Evolutionary conservation across 305 asterid species (phyloP), one percentile per base, ranked within the genome.

Genomic region (Nicotiana rustica): DNA sequence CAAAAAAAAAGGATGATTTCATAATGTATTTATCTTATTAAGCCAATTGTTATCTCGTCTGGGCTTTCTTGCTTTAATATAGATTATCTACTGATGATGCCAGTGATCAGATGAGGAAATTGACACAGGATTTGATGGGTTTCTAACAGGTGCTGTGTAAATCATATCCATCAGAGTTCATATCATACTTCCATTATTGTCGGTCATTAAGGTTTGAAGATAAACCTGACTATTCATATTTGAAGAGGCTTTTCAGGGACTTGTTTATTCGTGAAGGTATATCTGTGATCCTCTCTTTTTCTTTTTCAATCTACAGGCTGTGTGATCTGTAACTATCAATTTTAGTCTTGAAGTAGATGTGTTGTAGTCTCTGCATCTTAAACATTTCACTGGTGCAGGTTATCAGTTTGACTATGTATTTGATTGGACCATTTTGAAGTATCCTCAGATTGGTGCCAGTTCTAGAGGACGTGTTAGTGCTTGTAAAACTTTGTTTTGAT

Each of bases 261-360:
- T 89, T 95, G 81, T 95, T 95, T 88, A 95, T 95, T 80, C 97
- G 99, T 60, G 99, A 94, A 94, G 98, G 99, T 95, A 88, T 57
- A 33, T 55, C 41, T 31, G 5, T 56, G 35, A 2, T n/a, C 56
- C 33, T 49, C 78, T 78, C 57, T 62, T 62, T 55, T 15, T n/a
- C 55, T 55, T 80, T 35, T 83, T 79, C 79, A 75, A 19, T 21
- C 64, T 49, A 52, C 8, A 7, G 15, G 44, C 14, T 0, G 36
- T 75, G 44, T 49, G 44, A 75, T 19, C 41, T 49, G 79, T 25
- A 75, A 52, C 17, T 49, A 15, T 52, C 44, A 25, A 49, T 47
- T 21, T 70, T 25, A 49, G 31, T 76, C 71, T 49, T 60, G 55
- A 52, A 69, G 33, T 77, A 82, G 55, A 61, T 60, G 31, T 62